These are phyloP conservation scores for Testicularia cyperi DNA, from an alignment of 1,284 basidiomycete species.

Conservation along the genomic window DNA sequence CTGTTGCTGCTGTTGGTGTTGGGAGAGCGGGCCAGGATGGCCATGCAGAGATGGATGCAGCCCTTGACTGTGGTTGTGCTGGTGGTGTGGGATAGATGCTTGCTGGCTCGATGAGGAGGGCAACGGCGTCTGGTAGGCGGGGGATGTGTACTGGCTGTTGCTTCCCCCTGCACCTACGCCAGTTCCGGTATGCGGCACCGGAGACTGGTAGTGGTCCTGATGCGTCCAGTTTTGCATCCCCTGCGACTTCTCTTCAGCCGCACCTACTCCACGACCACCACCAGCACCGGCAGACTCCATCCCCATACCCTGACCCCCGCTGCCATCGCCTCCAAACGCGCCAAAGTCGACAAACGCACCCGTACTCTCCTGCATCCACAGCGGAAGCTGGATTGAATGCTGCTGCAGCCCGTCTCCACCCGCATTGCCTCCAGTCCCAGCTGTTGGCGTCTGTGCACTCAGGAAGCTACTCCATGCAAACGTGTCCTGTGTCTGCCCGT, in stretches of 20 bases:
- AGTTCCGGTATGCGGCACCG: conserved; percentile 26
- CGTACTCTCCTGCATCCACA: conserved; percentile 41
- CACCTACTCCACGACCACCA: too few relatives aligned
- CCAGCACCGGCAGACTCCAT: too few relatives aligned
- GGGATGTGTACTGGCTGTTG: conserved; percentile 10
- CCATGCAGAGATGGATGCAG: too few relatives aligned
- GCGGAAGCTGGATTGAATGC: conserved; percentile 32
- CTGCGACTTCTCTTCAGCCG: too few relatives aligned
- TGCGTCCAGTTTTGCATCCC: conserved; percentile 29
- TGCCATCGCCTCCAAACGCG: conserved; percentile 4
- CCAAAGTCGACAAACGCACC: conserved; percentile 9
- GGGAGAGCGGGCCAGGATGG: background rate
- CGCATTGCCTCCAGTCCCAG: conserved; percentile 6
- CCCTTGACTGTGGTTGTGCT: too few relatives aligned
- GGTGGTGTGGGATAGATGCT: background rate
- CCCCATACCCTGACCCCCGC: too few relatives aligned
- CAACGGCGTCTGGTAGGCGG: conserved; percentile 7
- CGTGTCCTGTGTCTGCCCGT: too few relatives aligned
- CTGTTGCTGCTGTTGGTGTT: background rate
- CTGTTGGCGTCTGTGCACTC: conserved; percentile 9
- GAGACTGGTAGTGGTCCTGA: conserved; percentile 31
- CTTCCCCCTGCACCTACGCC: too few relatives aligned
- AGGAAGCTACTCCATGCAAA: conserved; percentile 24
- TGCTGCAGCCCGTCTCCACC: background rate
- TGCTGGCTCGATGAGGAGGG: too few relatives aligned